phyloP scores from a whole-genome alignment of 148 eudicot genomes.

The Suaeda aralocaspica region DNA sequence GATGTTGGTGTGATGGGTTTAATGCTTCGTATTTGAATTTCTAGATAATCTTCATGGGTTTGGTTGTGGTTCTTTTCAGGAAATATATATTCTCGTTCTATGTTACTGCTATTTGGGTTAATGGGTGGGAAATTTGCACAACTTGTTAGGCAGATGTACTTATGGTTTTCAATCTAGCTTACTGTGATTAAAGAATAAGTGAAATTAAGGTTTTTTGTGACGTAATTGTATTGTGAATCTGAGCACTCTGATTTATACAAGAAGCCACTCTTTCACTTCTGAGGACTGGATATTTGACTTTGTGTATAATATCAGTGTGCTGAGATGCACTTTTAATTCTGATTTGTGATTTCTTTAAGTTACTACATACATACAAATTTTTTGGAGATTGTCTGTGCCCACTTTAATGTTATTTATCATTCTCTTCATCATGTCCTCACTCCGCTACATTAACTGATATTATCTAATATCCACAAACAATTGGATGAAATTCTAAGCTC shows the following conservation, averaged over 20 bases:
- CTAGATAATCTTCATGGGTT: conserved; percentile 4
- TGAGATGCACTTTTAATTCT: too few relatives aligned
- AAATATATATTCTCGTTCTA: not conserved
- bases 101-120: not conserved
- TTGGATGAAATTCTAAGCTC: not conserved
- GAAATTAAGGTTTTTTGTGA: too few relatives aligned
- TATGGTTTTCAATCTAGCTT: not conserved
- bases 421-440: not conserved
- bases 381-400: not conserved
- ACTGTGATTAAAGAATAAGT: not conserved
- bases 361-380: too few relatives aligned
- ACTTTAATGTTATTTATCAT: too few relatives aligned
- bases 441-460: not conserved
- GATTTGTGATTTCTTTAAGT: too few relatives aligned
- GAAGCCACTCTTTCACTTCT: too few relatives aligned
- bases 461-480: not conserved
- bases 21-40: not conserved
- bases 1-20: not conserved
- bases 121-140: not conserved
- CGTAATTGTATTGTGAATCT: too few relatives aligned
- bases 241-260: too few relatives aligned
- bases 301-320: too few relatives aligned
- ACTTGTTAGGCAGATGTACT: not conserved
- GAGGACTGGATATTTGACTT: too few relatives aligned
- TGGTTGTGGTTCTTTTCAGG: not conserved